These are phyloP conservation scores for Seiridium cupressi DNA, from an alignment of 2,329 filamentous ascomycete genomes.

Conservation along the genomic window DNA sequence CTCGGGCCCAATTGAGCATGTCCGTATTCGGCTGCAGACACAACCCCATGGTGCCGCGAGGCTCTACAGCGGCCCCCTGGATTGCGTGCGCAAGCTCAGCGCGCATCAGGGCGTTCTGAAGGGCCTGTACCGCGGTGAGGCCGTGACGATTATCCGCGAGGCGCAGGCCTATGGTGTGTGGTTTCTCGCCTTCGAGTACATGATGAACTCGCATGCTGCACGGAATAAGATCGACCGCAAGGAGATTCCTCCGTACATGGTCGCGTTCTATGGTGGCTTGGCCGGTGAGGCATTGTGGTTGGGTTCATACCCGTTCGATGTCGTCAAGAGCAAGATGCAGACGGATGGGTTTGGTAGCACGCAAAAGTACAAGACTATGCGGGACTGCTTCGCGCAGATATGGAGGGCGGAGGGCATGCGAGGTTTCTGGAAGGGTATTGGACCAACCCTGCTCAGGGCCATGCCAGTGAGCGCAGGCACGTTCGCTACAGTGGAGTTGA, in stretches of 20 bases:
- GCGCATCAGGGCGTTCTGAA: conserved; percentile 63
- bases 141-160: conserved; percentile 84
- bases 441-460: conserved; percentile 84
- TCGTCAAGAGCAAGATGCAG: conserved; percentile 99
- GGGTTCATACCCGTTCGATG: conserved; percentile 90
- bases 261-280: conserved; percentile 88
- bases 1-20: conserved; percentile 92
- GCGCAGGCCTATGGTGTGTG: conserved; percentile 93
- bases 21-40: conserved; percentile 92
- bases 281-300: conserved; percentile 95
- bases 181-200: conserved; percentile 93
- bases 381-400: conserved; percentile 83
- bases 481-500: conserved; percentile 78
- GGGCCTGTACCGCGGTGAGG: conserved; percentile 84
- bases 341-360: conserved; percentile 80
- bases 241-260: conserved; percentile 78
- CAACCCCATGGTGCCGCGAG: conserved; percentile 82
- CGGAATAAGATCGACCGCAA: conserved; percentile 74
- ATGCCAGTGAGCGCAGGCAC: conserved; percentile 99
- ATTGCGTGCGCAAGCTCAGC: conserved; percentile 85
- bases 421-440: conserved; percentile 95
- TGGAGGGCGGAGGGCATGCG: conserved; percentile 72
- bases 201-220: conserved; percentile 87
- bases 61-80: conserved; percentile 80
- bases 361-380: conserved; percentile 77